Evolutionary conservation across 129 eudicot species (phyloP).

Genomic region (Artemisia argyi): DNA sequence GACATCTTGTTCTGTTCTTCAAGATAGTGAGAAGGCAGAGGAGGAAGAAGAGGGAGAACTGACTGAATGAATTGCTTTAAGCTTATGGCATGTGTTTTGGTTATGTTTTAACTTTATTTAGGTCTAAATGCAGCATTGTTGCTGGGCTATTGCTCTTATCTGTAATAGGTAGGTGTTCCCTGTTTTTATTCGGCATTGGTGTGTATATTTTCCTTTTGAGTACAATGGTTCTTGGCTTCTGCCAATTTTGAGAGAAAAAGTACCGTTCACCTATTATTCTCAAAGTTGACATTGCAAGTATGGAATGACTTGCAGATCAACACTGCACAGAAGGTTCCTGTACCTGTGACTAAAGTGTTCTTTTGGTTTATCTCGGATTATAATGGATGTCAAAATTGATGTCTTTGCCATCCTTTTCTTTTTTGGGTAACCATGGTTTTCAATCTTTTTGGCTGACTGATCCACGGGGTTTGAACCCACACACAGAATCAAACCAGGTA

Average conservation of each 20-base stretch:
- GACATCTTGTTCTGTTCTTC: not conserved
- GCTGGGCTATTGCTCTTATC: not conserved
- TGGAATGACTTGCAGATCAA: not conserved
- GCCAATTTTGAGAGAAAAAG: constrained; percentile 5
- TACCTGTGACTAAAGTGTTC: not conserved
- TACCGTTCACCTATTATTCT: not conserved
- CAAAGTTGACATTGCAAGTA: not conserved
- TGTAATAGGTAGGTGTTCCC: constrained; percentile 12
- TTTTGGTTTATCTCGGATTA: not conserved
- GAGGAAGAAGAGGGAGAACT: constrained; percentile 61
- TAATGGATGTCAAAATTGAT: no score
- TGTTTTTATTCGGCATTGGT: constrained; percentile 7
- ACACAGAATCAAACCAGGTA: no score
- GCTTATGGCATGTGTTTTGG: not conserved
- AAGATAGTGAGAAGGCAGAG: not conserved
- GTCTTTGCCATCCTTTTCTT: not conserved
- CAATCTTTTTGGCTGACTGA: not conserved
- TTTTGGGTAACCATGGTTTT: no score
- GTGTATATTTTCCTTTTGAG: constrained; percentile 12
- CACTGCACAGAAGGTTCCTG: not conserved
- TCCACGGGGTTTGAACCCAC: no score
- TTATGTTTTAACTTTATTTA: constrained; percentile 14
- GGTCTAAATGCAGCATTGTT: constrained; percentile 6
- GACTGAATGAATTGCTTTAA: constrained; percentile 24
- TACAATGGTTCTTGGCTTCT: not conserved